phyloP scores from a whole-genome alignment of 352 stramenopile genomes.

The Pythium myriotylum region DNA sequence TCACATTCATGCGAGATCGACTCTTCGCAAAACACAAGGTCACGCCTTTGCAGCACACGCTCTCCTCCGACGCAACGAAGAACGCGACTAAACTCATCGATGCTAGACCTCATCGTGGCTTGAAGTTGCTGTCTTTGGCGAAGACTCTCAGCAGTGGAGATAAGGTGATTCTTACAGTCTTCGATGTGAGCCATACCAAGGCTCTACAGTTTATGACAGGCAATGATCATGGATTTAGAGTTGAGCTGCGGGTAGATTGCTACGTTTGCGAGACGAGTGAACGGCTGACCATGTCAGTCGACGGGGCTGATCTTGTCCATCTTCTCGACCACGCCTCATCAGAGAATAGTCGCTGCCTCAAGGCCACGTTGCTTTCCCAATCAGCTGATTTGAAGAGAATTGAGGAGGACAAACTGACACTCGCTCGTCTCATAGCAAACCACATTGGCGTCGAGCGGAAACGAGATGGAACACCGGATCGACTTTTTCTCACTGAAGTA shows the following conservation, averaged over 20 bases:
- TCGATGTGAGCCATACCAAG: slow-evolving; percentile 40
- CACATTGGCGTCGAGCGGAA: slow-evolving; percentile 57
- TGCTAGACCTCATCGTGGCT: slow-evolving; percentile 40
- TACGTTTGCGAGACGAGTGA: slow-evolving; percentile 60
- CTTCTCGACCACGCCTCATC: slow-evolving; percentile 31
- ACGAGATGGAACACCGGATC: slow-evolving; percentile 45
- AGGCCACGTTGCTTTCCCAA: slow-evolving; percentile 11
- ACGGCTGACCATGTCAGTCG: slow-evolving; percentile 49
- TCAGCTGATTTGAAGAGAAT: background rate
- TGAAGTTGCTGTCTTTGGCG: slow-evolving; percentile 62
- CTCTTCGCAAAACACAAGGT: slow-evolving; percentile 71
- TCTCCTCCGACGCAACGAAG: slow-evolving; percentile 29
- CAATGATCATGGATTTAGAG: background rate
- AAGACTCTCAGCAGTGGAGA: slow-evolving; percentile 32
- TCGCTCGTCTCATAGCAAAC: slow-evolving; percentile 50
- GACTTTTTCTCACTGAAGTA: slow-evolving; percentile 52
- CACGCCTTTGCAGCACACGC: slow-evolving; percentile 48
- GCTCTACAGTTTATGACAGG: background rate
- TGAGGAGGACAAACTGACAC: slow-evolving; percentile 17
- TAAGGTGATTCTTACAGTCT: slow-evolving; percentile 65
- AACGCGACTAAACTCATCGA: slow-evolving; percentile 73
- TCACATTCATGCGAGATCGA: slow-evolving; percentile 55
- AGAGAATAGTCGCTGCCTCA: background rate
- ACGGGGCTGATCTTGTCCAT: slow-evolving; percentile 45
- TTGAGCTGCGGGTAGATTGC: slow-evolving; percentile 55